Evolutionary conservation across 139 green algal species (phyloP).

Genomic region (Edaphochlamys debaryana): DNA sequence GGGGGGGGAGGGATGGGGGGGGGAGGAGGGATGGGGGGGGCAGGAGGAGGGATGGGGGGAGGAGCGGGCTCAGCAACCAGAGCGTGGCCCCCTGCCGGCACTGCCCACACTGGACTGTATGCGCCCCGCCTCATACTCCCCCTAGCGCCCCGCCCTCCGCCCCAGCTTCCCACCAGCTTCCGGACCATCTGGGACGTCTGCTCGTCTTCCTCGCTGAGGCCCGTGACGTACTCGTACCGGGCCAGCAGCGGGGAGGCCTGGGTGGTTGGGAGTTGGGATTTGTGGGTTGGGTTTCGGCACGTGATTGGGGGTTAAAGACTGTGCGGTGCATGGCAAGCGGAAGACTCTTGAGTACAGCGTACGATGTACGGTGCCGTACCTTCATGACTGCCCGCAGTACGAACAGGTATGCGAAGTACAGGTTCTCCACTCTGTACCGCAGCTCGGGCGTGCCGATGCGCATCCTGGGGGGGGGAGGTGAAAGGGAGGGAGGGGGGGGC

Average conservation of each 20-base stretch:
- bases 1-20: neutral
- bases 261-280: too few species aligned
- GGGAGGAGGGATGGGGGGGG: too few species aligned
- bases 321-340: too few species aligned
- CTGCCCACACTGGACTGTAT: neutral
- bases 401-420: constrained; percentile 97
- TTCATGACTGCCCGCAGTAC: constrained; percentile 85
- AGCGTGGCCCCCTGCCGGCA: too few species aligned
- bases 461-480: neutral
- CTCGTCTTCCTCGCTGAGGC: constrained; percentile 72
- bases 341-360: too few species aligned
- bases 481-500: neutral
- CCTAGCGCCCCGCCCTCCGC: neutral
- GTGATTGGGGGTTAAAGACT: too few species aligned
- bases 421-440: constrained; percentile 81
- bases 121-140: neutral
- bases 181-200: constrained; percentile 67
- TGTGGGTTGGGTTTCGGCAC: too few species aligned
- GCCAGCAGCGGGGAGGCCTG: constrained; percentile 82
- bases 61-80: too few species aligned
- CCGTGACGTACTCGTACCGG: constrained; percentile 72
- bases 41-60: too few species aligned
- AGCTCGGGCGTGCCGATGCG: constrained; percentile 68
- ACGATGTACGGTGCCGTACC: too few species aligned
- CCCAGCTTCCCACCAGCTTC: constrained; percentile 54